Percentiles rank a stretch among this genome's conserved stretches.
phyloP scores from a whole-genome alignment of 225 moss, liverwort and hornwort genomes.

The Polytrichum commune region DNA sequence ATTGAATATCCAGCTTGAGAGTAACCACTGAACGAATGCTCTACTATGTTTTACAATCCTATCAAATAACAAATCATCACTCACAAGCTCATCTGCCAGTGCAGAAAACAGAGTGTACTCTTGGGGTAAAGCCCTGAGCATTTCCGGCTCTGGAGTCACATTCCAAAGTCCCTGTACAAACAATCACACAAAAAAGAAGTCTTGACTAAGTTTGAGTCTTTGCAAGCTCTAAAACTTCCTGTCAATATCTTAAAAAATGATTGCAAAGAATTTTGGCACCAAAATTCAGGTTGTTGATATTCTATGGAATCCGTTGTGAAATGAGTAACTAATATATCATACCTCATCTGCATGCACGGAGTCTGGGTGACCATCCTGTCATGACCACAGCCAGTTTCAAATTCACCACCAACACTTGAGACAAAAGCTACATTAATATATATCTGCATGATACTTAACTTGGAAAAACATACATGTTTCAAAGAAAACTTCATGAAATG shows the following conservation, averaged over 20 bases:
- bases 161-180: slow-evolving; percentile 39
- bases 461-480: too few relatives aligned
- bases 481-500: not conserved
- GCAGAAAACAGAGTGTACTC: slow-evolving; percentile 52
- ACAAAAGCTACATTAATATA: too few relatives aligned
- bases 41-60: too few relatives aligned
- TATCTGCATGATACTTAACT: too few relatives aligned
- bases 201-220: too few relatives aligned
- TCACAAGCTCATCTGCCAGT: slow-evolving; percentile 43
- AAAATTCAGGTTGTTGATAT: not conserved
- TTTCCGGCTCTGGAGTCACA: slow-evolving; percentile 48
- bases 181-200: not conserved
- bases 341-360: slow-evolving; percentile 13
- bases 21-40: too few relatives aligned
- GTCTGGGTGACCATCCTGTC: slow-evolving; percentile 17
- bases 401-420: too few relatives aligned
- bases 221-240: not conserved
- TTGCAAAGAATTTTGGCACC: not conserved
- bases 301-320: not conserved
- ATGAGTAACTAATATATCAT: not conserved
- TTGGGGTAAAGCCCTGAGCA: slow-evolving; percentile 43
- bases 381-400: not conserved
- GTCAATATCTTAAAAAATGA: not conserved
- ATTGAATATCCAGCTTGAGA: too few relatives aligned
- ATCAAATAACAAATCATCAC: not conserved